Evolutionary conservation across 1,139 yeast species (phyloP).

Genomic region (Torulaspora pretoriensis): DNA sequence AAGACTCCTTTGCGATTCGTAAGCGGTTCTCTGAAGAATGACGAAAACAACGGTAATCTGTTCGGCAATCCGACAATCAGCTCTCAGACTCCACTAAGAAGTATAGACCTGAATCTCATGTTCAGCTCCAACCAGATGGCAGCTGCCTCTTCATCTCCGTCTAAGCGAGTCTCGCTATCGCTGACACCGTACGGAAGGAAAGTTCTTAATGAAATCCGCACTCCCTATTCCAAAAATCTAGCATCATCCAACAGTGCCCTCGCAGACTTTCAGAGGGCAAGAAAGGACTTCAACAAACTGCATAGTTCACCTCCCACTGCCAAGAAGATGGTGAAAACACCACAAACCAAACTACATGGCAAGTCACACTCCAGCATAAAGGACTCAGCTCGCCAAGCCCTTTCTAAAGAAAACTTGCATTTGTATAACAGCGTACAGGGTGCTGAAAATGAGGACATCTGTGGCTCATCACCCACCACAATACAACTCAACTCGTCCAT

Average conservation of each 20-base stretch:
- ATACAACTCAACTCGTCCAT: slow-evolving; percentile 36
- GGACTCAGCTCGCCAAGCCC: background rate
- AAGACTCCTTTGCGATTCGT: slow-evolving; percentile 34
- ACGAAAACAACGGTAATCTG: slow-evolving; percentile 10
- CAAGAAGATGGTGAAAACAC: slow-evolving; percentile 13
- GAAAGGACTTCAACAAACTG: slow-evolving; percentile 25
- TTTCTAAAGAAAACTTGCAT: slow-evolving; percentile 3
- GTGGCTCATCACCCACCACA: slow-evolving; percentile 37
- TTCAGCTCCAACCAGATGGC: slow-evolving; percentile 27
- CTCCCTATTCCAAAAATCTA: slow-evolving; percentile 29
- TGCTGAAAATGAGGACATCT: slow-evolving; percentile 18
- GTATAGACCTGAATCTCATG: slow-evolving; percentile 34
- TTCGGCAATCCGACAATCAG: slow-evolving; percentile 13
- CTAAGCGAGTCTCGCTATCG: slow-evolving; percentile 28
- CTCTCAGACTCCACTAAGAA: slow-evolving; percentile 30
- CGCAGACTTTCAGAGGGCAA: slow-evolving; percentile 35
- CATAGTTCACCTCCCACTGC: slow-evolving; percentile 16
- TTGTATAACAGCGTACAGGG: slow-evolving; percentile 1
- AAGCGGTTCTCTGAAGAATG: slow-evolving; percentile 15
- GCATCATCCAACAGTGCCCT: slow-evolving; percentile 34
- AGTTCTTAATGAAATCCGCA: slow-evolving; percentile 31
- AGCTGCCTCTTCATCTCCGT: slow-evolving; percentile 30
- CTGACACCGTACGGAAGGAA: slow-evolving; percentile 35
- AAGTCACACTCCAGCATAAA: background rate
- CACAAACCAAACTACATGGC: slow-evolving; percentile 6